Conservation (phyloP, 257 asterid species). For the Asclepias syriaca region DNA sequence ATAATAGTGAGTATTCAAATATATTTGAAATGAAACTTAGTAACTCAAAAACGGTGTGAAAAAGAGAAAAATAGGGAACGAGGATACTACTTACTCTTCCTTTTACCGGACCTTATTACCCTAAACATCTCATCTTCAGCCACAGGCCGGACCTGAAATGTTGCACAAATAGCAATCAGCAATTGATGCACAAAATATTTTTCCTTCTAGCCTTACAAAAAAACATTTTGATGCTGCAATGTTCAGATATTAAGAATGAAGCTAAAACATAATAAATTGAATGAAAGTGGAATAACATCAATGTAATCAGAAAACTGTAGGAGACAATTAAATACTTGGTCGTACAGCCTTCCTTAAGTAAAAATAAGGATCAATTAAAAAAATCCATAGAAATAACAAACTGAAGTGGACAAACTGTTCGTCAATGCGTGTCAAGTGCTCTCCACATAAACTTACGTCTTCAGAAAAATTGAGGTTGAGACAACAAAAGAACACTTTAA, state of each 20-base stretch:
- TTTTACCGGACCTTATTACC: constrained; percentile 89
- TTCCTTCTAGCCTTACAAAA: not conserved
- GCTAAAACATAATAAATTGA: not conserved
- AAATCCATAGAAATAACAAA: not conserved
- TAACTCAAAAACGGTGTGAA: not conserved
- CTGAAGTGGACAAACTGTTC: not conserved
- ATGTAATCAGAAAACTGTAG: not conserved
- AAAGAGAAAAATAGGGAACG: not conserved
- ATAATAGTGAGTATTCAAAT: not conserved
- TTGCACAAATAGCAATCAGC: constrained; percentile 1
- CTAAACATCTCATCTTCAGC: constrained; percentile 99
- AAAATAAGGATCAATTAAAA: not conserved
- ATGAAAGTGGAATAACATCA: not conserved
- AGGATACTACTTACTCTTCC: constrained; percentile 67
- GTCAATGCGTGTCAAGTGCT: not conserved
- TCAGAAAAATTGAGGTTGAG: not conserved
- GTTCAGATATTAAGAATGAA: not conserved
- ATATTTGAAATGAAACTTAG: not conserved
- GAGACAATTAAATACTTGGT: not conserved
- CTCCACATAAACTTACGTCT: not conserved
- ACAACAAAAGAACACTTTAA: not conserved
- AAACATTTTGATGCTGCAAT: not conserved
- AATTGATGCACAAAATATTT: not conserved
- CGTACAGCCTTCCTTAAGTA: not conserved
- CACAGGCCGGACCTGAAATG: constrained; percentile 77